Evolutionary conservation across 495 filamentous ascomycete genomes (phyloP).

Genomic region (Astrocystis sublimbata): DNA sequence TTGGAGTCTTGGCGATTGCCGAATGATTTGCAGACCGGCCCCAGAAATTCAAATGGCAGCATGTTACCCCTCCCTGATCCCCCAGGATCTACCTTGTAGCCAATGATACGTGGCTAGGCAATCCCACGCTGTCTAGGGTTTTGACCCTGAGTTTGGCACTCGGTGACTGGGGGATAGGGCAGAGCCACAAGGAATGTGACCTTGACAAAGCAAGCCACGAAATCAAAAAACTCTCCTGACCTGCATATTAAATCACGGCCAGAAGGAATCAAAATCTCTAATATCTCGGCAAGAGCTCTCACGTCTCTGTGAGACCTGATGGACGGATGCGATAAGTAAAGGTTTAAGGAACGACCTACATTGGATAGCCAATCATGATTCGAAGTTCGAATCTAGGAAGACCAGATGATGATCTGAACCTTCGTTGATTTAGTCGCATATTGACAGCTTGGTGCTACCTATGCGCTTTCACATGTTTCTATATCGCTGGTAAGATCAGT

Average conservation of each 20-base stretch:
- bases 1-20: background rate
- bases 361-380: background rate
- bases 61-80: constrained; percentile 4
- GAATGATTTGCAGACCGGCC: background rate
- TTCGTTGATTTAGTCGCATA: background rate
- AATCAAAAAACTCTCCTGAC: background rate
- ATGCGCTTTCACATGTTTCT: background rate
- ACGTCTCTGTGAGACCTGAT: background rate
- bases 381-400: background rate
- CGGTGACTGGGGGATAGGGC: background rate
- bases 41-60: background rate
- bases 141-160: background rate
- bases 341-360: background rate
- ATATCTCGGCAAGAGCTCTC: background rate
- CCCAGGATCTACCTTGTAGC: background rate
- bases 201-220: background rate
- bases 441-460: no score
- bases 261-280: background rate
- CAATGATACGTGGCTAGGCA: background rate
- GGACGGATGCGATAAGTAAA: background rate
- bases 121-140: constrained; percentile 1
- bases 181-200: background rate
- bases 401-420: background rate
- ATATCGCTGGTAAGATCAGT: background rate
- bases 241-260: background rate